Base-by-base conservation (phyloP, 2,329 filamentous ascomycete genomes). In the Apiospora sp. region DNA sequence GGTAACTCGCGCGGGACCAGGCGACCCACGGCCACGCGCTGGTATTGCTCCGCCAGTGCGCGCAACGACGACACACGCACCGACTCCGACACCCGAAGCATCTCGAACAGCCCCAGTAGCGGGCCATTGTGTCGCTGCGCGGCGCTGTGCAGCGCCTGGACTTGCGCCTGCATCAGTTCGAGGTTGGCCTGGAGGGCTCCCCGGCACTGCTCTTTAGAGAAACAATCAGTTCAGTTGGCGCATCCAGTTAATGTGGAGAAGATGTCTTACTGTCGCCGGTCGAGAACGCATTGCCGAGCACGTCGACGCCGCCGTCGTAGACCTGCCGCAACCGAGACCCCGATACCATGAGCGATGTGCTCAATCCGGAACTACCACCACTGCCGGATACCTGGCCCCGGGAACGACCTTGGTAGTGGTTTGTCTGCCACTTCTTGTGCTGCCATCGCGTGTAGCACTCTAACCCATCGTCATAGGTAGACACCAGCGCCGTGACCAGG, bases 381-480 rank as follows among this genome's bases (percentile, higher is more conserved):
- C 74, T 70, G 19, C 71, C 72, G 16, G 68, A 71, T 6, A 14
- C 8, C 8, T 46, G 69, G 6, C 67, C 73, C 41, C 68, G 74
- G 37, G 51, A 71, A 34, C 72, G 73, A 2, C 74, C 74, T 24
- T 73, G 75, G 72, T 84, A 84, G 72, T 82, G 80, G 72, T 84
- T 83, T 43, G 77, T 70, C 54, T 73, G 74, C 71, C 80, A 79
- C 44, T 81, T 78, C 27, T 77, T 78, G 71, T 76, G 76, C 72
- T 81, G 81, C 83, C 83, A 85, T 24, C 74, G 76, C 1, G 77
- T 74, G 77, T 84, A 84, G 73, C 79, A 79, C 43, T 79, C 76
- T 4, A 82, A 75, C 14, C 77, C 80, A 24, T 73, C 74, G 30
- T 78, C 77, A 71, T 82, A 83, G 12, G 79, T 78, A 24, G 78